A percentile compares a stretch with the other conserved stretches of the same genome.
phyloP scores from a whole-genome alignment of 805 yeast genomes.

The Jamesozyma piceae region DNA sequence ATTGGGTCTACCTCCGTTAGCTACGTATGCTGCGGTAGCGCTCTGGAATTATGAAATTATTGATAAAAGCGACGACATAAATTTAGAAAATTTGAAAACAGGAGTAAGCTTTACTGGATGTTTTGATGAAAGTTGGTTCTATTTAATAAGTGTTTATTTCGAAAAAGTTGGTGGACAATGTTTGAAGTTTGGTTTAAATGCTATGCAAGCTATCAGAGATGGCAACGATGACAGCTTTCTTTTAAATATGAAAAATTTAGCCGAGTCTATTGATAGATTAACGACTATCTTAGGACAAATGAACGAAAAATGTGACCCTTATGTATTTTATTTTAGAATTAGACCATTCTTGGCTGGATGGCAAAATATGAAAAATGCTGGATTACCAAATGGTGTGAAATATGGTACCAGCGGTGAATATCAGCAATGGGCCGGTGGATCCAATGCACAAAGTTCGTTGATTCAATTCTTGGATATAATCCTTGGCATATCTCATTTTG shows the following conservation, averaged over 20 bases:
- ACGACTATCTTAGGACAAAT: conserved; percentile 67
- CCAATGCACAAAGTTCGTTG: conserved; percentile 86
- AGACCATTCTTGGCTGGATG: conserved; percentile 92
- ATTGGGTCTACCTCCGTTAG: conserved; percentile 74
- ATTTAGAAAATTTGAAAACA: conserved; percentile 64
- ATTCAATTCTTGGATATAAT: conserved; percentile 79
- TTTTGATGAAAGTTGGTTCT: conserved; percentile 90
- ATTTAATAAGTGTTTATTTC: conserved; percentile 76
- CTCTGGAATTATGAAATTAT: conserved; percentile 79
- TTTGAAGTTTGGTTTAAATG: conserved; percentile 56
- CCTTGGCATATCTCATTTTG: conserved; percentile 57
- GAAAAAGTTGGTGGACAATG: conserved; percentile 75
- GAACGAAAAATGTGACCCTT: conserved; percentile 95
- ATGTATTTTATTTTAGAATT: conserved; percentile 73
- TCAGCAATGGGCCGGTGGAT: conserved; percentile 71
- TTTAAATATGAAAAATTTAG: conserved; percentile 48
- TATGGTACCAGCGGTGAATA: conserved; percentile 59
- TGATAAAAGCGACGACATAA: conserved; percentile 34
- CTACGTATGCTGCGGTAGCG: conserved; percentile 79
- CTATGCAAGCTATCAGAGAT: conserved; percentile 46
- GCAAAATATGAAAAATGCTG: conserved; percentile 83
- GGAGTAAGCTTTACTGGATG: conserved; percentile 83
- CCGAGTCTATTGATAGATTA: conserved; percentile 64
- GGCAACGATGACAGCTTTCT: conserved; percentile 36
- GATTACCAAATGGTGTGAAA: conserved; percentile 66